Evolutionary conservation across 2,329 filamentous ascomycete genomes (phyloP).

Genomic region (Aureobasidium sp.): DNA sequence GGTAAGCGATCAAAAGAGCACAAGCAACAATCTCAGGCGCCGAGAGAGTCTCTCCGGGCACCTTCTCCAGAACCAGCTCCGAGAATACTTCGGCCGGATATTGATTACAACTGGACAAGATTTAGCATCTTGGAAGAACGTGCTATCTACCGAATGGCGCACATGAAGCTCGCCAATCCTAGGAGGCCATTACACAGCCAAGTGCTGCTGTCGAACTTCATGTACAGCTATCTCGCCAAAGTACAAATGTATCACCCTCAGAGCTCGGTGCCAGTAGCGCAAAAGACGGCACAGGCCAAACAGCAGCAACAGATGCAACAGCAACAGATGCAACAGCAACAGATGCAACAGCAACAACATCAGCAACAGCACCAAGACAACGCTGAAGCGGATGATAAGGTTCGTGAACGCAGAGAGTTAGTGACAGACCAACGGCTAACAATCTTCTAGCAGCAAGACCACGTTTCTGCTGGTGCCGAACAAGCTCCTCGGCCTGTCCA

Average conservation of each 20-base stretch:
- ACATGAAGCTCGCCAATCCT: slow-evolving; percentile 98
- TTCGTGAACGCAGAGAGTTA: not conserved
- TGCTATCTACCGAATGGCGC: slow-evolving; percentile 96
- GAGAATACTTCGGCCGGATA: slow-evolving; percentile 68
- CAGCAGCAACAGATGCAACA: slow-evolving; percentile 32
- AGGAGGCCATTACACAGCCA: slow-evolving; percentile 86
- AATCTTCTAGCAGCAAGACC: not conserved
- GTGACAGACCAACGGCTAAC: not conserved
- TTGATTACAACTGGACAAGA: slow-evolving; percentile 93
- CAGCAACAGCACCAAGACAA: slow-evolving; percentile 17
- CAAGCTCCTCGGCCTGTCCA: not conserved
- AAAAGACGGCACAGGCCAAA: slow-evolving; percentile 47
- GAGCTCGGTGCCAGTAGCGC: slow-evolving; percentile 71
- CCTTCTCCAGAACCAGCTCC: slow-evolving; percentile 73
- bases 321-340: slow-evolving; percentile 21
- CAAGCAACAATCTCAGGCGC: slow-evolving; percentile 56
- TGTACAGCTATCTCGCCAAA: slow-evolving; percentile 98
- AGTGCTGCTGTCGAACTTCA: slow-evolving; percentile 95
- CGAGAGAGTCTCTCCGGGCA: slow-evolving; percentile 48
- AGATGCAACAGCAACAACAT: slow-evolving; percentile 20
- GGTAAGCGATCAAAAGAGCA: slow-evolving; percentile 45
- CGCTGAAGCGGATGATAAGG: not conserved
- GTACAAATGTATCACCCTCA: slow-evolving; percentile 98
- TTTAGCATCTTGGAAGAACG: slow-evolving; percentile 94
- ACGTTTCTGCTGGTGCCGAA: not conserved